Base-by-base conservation (phyloP, 108 stramenopile species). In the Aurantiochytrium sp. region DNA sequence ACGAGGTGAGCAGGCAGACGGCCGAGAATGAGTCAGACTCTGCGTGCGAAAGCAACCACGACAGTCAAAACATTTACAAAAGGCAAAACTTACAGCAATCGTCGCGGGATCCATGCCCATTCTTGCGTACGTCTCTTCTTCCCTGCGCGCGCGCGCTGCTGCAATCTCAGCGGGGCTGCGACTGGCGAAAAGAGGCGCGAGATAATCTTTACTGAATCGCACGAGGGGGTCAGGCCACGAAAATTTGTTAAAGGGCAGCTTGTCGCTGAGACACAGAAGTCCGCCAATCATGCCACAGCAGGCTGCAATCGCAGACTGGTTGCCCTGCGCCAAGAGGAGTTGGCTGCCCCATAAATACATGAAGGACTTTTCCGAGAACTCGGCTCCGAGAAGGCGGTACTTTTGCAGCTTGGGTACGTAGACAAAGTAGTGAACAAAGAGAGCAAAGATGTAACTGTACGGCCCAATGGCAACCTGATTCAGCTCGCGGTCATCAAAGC, bases 321-420 rank as follows among this genome's bases (percentile, higher is more conserved):
- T 12, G 6, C 76, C 76, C 25, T 53, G 76, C 45, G 76, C 45
- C 19, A 83, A 23, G 12, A 83, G 51, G 51, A 83, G 76, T 45
- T 83, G 76, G 76, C 76, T 53, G 28, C 76, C 76, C 51, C 45
- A 53, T 25, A 83, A 53, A 23, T 83, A 83, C 76, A 83, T 83
- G 4, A 83, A 23, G 18, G 49, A 25, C 76, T 83, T 83, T 53
- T 83, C 76, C 45, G 76, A 83, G 23, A 83, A 83, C 76, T 83
- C 76, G 8, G 51, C 49, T 1, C 76, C 76, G 0, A 83, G 6
- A 4, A 83, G 6, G n/a, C 49, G n/a, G 23, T 83, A 53, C 51
- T 83, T 83, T 23, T 83, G 76, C 51, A 83, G 25, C 5, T 83
- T 83, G 23, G 76, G 76, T 1, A 83, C 51, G 51, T 53, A 83